Percentiles rank a stretch among this genome's conserved stretches.
Conservation (phyloP, 352 stramenopile species). For the Thalassiosira hispida region DNA sequence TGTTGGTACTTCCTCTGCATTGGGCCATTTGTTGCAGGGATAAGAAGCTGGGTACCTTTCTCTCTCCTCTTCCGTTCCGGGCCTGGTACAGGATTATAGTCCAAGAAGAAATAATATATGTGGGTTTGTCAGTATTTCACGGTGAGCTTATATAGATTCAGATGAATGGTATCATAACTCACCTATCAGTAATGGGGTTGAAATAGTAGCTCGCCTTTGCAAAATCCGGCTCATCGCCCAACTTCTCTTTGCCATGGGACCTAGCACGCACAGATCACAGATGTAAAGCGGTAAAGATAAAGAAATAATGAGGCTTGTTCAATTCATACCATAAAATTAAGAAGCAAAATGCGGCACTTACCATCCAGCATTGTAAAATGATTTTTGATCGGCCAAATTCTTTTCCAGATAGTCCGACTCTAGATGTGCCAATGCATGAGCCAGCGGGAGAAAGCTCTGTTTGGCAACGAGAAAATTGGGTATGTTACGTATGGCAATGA, state of each 20-base stretch:
- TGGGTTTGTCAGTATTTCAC: too few species aligned
- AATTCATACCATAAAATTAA: too few species aligned
- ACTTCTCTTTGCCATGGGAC: constrained; percentile 94
- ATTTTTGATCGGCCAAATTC: constrained; percentile 88
- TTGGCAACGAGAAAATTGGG: constrained; percentile 81
- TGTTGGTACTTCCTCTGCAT: constrained; percentile 83
- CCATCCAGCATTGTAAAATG: constrained; percentile 95
- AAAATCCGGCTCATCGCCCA: constrained; percentile 89
- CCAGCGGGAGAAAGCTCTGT: constrained; percentile 84
- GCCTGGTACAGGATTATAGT: constrained; percentile 10
- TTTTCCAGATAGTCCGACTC: constrained; percentile 85
- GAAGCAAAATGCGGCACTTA: not conserved
- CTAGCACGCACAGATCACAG: too few species aligned
- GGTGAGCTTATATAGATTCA: too few species aligned
- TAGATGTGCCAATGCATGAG: constrained; percentile 85
- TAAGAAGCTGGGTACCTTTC: constrained; percentile 89
- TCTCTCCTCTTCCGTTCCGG: constrained; percentile 84
- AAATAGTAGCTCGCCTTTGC: constrained; percentile 97
- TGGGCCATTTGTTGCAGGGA: constrained; percentile 92
- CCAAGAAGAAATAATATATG: not conserved
- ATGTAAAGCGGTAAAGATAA: not conserved
- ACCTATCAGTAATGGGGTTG: constrained; percentile 92
- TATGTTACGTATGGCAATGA: constrained; percentile 83
- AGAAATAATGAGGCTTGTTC: too few species aligned
- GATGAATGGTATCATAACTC: not conserved